These are phyloP conservation scores for Microbotryomycetes sp. DNA, from an alignment of 1,284 basidiomycete species.

Conservation along the genomic window DNA sequence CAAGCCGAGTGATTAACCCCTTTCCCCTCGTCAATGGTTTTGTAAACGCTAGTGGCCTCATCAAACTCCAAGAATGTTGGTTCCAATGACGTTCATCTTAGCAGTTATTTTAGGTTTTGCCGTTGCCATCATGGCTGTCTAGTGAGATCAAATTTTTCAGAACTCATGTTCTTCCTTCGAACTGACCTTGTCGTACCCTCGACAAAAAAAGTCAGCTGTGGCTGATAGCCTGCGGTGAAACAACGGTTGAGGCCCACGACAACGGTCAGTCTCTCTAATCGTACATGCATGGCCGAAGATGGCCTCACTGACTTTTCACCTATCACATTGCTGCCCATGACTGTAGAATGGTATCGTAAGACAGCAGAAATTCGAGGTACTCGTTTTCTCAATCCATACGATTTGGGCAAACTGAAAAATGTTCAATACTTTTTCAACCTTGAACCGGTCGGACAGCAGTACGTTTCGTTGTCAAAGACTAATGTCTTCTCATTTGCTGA, in stretches of 20 bases:
- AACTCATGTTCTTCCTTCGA: conserved; percentile 5
- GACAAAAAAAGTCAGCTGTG: conserved; percentile 54
- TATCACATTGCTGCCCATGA: no score
- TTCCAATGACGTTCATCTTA: conserved; percentile 71
- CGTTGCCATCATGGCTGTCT: conserved; percentile 68
- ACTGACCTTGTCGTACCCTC: neutral
- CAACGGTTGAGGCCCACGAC: conserved; percentile 85
- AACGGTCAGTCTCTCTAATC: conserved; percentile 55
- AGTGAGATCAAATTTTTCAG: conserved; percentile 41
- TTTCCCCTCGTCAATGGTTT: neutral
- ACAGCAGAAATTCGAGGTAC: conserved; percentile 54
- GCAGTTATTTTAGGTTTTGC: conserved; percentile 62
- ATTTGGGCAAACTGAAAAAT: conserved; percentile 69
- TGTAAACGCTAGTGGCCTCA: conserved; percentile 19
- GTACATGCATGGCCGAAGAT: no score
- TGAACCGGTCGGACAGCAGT: conserved; percentile 70
- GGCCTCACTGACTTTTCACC: neutral
- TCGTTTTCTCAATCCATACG: conserved; percentile 84
- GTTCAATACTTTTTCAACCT: conserved; percentile 83
- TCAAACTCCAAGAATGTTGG: conserved; percentile 59
- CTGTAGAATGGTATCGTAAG: conserved; percentile 58
- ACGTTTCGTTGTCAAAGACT: no score
- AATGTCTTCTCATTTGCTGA: no score
- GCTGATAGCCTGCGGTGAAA: conserved; percentile 71
- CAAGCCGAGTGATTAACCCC: neutral